Evolutionary conservation across 2,329 filamentous ascomycete species (phyloP).

Genomic region (Sclerotiophoma versabilis): DNA sequence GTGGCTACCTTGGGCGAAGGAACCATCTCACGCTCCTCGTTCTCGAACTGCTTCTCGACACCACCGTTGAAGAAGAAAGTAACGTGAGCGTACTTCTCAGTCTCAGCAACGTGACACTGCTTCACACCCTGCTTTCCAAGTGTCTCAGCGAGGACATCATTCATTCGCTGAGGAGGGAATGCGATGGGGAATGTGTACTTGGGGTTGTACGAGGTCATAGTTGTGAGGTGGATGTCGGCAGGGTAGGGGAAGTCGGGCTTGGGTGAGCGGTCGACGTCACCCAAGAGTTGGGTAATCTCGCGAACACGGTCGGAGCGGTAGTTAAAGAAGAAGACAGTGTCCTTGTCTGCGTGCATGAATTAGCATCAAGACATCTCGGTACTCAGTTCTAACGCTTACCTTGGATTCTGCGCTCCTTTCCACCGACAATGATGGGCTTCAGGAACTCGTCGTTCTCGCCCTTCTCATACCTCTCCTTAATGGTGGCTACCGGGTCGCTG

Average conservation of each 20-base stretch:
- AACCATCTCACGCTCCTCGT: conserved; percentile 92
- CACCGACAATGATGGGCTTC: conserved; percentile 94
- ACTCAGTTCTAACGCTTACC: conserved; percentile 57
- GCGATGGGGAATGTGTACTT: conserved; percentile 93
- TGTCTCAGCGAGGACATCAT: conserved; percentile 97
- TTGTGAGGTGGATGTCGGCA: conserved; percentile 84
- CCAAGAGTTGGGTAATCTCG: conserved; percentile 93
- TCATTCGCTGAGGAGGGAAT: conserved; percentile 95
- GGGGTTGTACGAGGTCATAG: conserved; percentile 98
- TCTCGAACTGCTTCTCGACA: conserved; percentile 93
- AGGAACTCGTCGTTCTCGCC: conserved; percentile 97
- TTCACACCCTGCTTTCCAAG: conserved; percentile 85
- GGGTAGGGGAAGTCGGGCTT: conserved; percentile 92
- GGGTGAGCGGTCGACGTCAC: conserved; percentile 89
- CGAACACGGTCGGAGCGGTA: conserved; percentile 98
- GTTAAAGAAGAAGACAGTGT: conserved; percentile 99
- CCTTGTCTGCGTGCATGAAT: conserved; percentile 68
- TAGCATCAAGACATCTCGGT: conserved; percentile 39
- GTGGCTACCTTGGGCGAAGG: conserved; percentile 94
- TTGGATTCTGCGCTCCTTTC: conserved; percentile 84
- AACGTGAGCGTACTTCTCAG: conserved; percentile 99
- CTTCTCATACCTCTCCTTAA: conserved; percentile 86
- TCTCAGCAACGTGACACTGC: conserved; percentile 97
- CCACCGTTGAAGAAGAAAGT: conserved; percentile 99
- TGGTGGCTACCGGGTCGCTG: conserved; percentile 82